These are phyloP conservation scores for Phlyctochytrium arcticum DNA, from an alignment of 192 early-diverging fungal genomes.

Conservation along the genomic window DNA sequence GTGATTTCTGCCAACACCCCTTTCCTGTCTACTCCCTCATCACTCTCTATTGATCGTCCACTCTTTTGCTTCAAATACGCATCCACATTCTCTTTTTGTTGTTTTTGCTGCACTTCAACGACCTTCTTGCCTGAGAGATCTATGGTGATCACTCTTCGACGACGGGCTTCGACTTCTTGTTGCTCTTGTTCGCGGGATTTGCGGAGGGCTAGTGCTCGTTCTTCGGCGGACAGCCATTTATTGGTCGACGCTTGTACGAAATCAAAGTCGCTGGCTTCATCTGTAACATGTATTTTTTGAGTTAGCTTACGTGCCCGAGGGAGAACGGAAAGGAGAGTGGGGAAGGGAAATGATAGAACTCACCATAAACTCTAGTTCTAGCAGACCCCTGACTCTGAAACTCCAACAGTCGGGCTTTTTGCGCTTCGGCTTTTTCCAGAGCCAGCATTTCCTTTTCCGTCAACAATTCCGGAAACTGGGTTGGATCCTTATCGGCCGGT, in stretches of 20 bases:
- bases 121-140: slow-evolving; percentile 36
- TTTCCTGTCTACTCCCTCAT: background rate
- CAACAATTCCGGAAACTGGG: slow-evolving; percentile 28
- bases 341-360: background rate
- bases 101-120: slow-evolving; percentile 2
- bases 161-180: slow-evolving; percentile 39
- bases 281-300: too few relatives aligned
- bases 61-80: background rate
- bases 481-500: background rate
- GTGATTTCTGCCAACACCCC: background rate
- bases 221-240: slow-evolving; percentile 46
- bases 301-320: too few relatives aligned
- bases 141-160: slow-evolving; percentile 39
- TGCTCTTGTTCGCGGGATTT: slow-evolving; percentile 31
- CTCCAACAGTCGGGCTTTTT: slow-evolving; percentile 38
- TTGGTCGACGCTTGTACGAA: slow-evolving; percentile 27
- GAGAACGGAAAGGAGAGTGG: too few relatives aligned
- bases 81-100: background rate
- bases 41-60: background rate
- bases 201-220: slow-evolving; percentile 39
- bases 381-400: slow-evolving; percentile 39
- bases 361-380: slow-evolving; percentile 45
- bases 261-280: slow-evolving; percentile 44
- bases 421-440: slow-evolving; percentile 31
- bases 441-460: slow-evolving; percentile 29